phyloP scores from a whole-genome alignment of 495 filamentous ascomycete genomes.

The Elasticomyces elasticus region DNA sequence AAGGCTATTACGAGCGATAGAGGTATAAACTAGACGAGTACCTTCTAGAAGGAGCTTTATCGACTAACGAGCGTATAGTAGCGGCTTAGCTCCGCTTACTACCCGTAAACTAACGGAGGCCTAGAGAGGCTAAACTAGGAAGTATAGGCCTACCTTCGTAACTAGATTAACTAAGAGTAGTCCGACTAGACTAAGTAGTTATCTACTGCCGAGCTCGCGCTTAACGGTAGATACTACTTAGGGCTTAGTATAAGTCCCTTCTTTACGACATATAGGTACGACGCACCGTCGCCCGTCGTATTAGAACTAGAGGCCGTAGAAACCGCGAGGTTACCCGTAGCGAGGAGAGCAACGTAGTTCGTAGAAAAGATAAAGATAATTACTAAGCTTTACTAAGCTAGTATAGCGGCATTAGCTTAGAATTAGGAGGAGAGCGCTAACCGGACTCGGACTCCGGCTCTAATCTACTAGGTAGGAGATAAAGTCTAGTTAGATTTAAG shows the following conservation, averaged over 20 bases:
- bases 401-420: neutral
- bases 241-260: neutral
- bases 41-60: neutral
- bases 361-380: neutral
- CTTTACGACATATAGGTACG: neutral
- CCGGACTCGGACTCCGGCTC: neutral
- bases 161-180: neutral
- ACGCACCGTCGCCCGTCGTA: neutral
- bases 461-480: neutral
- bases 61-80: neutral
- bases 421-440: neutral
- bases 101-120: neutral
- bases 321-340: neutral
- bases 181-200: neutral
- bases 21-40: slow-evolving; percentile 1
- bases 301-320: neutral
- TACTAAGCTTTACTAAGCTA: neutral
- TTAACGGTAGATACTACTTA: neutral
- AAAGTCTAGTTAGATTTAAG: neutral
- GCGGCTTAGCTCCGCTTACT: neutral
- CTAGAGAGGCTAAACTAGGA: slow-evolving; percentile 1
- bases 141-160: neutral
- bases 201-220: neutral
- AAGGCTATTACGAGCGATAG: neutral
- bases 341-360: neutral